A percentile compares a stretch with the other conserved stretches of the same genome.
phyloP scores from a whole-genome alignment of 2,329 filamentous ascomycete genomes.

The Paracorniculantispora psalliotae region DNA sequence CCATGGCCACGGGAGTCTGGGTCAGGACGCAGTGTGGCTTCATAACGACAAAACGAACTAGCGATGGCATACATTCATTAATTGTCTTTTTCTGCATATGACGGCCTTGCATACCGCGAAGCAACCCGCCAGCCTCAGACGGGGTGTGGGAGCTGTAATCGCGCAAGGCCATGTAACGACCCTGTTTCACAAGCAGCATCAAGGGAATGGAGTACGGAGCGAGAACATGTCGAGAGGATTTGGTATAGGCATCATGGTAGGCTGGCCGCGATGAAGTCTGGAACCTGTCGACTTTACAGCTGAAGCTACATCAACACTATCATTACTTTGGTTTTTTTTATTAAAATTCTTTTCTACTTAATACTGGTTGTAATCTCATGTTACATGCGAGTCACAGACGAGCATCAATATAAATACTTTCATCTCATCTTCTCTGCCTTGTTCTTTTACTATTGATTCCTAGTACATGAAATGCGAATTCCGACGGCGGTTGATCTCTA shows the following conservation, averaged over 20 bases:
- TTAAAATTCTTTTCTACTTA: neutral
- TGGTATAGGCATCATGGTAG: neutral
- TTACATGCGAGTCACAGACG: neutral
- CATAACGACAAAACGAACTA: constrained; percentile 2
- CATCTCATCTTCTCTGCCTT: neutral
- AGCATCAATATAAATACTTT: neutral
- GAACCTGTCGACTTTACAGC: neutral
- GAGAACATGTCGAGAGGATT: neutral
- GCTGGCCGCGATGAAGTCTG: neutral
- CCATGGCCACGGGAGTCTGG: neutral
- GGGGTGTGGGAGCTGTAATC: neutral
- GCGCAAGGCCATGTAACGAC: neutral
- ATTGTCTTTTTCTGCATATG: constrained; percentile 5
- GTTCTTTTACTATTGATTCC: neutral
- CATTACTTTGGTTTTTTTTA: neutral
- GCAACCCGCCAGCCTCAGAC: too few species aligned
- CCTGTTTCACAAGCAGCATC: neutral
- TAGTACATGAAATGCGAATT: neutral
- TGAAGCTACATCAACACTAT: neutral
- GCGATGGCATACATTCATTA: constrained; percentile 3
- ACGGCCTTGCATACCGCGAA: neutral
- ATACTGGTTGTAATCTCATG: neutral
- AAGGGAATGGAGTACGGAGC: neutral
- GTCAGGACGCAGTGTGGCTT: neutral
- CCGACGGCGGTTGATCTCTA: neutral